phyloP scores from a whole-genome alignment of 2,329 filamentous ascomycete genomes.

The Sphaerulina vaccinii region DNA sequence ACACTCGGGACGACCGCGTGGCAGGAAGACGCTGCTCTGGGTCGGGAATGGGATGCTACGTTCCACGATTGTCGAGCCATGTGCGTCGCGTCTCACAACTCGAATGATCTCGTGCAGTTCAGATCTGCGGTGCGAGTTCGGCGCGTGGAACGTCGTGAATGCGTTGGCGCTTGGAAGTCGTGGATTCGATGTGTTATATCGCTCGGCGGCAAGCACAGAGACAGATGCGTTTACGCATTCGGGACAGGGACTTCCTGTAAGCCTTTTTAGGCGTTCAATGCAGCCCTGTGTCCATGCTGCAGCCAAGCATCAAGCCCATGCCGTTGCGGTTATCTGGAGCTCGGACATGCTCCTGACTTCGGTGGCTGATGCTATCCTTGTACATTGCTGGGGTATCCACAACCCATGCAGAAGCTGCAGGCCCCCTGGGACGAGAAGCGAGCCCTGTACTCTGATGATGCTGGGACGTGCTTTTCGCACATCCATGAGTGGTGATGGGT shows the following conservation, averaged over 20 bases:
- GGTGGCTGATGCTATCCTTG: conserved; percentile 14
- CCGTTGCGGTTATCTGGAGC: conserved; percentile 4
- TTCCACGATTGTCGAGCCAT: conserved; percentile 19
- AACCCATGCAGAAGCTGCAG: conserved; percentile 4
- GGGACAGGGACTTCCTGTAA: conserved; percentile 7
- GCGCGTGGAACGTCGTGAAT: conserved; percentile 7
- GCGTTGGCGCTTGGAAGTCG: conserved; percentile 4
- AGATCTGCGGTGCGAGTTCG: conserved; percentile 8
- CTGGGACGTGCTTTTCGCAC: conserved; percentile 8
- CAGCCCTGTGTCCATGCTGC: conserved; percentile 3
- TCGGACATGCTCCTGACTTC: conserved; percentile 8
- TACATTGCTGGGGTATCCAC: conserved; percentile 10
- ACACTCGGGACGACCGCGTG: conserved; percentile 12
- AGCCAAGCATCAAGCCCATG: conserved; percentile 8
- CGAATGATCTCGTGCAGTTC: conserved; percentile 15
- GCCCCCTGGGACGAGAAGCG: conserved; percentile 5
- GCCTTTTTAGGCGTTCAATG: conserved; percentile 13
- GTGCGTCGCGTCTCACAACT: conserved; percentile 13
- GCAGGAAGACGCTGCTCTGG: conserved; percentile 9
- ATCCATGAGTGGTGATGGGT: conserved; percentile 10
- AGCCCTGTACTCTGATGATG: neutral
- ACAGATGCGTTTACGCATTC: conserved; percentile 12
- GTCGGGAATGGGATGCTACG: conserved; percentile 8
- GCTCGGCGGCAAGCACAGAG: neutral
- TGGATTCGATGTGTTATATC: neutral